These are phyloP conservation scores for Inonotus hispidus DNA, from an alignment of 1,284 basidiomycete genomes.

Conservation along the genomic window DNA sequence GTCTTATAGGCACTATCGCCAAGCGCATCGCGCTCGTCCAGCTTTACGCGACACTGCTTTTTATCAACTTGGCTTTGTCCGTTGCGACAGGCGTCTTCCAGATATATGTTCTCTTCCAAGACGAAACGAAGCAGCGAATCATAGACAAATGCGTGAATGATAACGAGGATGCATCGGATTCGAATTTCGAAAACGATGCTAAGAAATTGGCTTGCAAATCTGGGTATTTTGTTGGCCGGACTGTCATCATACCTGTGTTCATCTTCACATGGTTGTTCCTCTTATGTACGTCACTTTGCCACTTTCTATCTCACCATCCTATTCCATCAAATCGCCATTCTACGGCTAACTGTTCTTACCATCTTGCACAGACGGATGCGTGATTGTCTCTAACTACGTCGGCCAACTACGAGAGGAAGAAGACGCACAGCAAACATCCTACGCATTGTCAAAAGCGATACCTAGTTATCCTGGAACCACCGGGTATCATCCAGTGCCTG, in stretches of 20 bases:
- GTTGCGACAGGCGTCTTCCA: conserved; percentile 42
- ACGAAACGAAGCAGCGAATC: conserved; percentile 28
- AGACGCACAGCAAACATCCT: conserved; percentile 8
- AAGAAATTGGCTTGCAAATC: conserved; percentile 32
- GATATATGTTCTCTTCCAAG: conserved; percentile 40
- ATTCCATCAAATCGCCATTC: too few relatives aligned
- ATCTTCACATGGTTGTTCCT: conserved; percentile 42
- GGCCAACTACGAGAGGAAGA: conserved; percentile 44
- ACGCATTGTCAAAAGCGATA: not conserved
- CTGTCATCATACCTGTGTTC: conserved; percentile 34
- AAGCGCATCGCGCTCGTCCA: conserved; percentile 44
- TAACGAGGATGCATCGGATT: conserved; percentile 25
- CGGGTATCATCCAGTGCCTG: not conserved
- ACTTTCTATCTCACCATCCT: not conserved
- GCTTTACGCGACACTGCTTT: conserved; percentile 40
- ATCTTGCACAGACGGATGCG: conserved; percentile 35
- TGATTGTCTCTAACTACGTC: conserved; percentile 43
- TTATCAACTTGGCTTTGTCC: conserved; percentile 42
- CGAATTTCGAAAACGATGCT: conserved; percentile 12
- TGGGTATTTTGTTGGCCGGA: conserved; percentile 32
- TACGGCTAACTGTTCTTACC: too few relatives aligned
- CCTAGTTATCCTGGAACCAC: not conserved
- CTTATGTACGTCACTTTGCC: conserved; percentile 37
- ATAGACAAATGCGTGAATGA: conserved; percentile 30
- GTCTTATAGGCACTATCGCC: conserved; percentile 44